Evolutionary conservation across 2,329 filamentous ascomycete genomes (phyloP).

Genomic region (Penicillium brasilianum): DNA sequence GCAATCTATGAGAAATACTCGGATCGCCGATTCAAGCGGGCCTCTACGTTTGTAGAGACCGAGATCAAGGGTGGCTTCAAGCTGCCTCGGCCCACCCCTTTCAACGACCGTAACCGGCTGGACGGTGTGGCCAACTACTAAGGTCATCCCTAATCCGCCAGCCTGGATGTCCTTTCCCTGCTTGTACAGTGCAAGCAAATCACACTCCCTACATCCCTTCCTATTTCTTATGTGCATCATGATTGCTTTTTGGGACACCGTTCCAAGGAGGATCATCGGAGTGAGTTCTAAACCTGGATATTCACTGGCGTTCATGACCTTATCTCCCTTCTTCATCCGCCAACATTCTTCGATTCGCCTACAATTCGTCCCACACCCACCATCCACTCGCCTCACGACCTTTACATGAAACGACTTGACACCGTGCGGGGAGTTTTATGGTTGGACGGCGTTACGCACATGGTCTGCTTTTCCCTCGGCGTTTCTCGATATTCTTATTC

Average conservation of each 20-base stretch:
- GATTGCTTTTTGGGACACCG: conserved; percentile 21
- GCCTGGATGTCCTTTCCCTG: not conserved
- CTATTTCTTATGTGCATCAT: conserved; percentile 19
- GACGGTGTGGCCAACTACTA: conserved; percentile 28
- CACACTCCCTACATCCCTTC: conserved; percentile 20
- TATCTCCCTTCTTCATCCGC: conserved; percentile 11
- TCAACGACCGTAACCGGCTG: conserved; percentile 23
- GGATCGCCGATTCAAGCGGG: conserved; percentile 84
- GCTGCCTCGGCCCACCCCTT: conserved; percentile 47
- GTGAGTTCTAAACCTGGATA: conserved; percentile 20
- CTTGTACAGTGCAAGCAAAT: conserved; percentile 1
- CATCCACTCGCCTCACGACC: not conserved
- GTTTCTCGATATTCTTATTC: conserved; percentile 19
- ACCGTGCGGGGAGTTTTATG: conserved; percentile 23
- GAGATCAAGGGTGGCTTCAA: conserved; percentile 69
- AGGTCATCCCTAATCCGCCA: not conserved
- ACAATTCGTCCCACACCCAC: not conserved
- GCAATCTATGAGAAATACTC: conserved; percentile 93
- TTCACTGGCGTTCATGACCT: conserved; percentile 21
- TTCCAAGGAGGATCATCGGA: conserved; percentile 15
- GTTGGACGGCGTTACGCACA: conserved; percentile 30
- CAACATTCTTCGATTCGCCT: conserved; percentile 15
- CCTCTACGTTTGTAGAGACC: conserved; percentile 77
- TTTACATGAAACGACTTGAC: conserved; percentile 27
- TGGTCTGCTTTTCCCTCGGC: conserved; percentile 25